Conservation (phyloP, 208 protist species). For the Borovskyia barvae region DNA sequence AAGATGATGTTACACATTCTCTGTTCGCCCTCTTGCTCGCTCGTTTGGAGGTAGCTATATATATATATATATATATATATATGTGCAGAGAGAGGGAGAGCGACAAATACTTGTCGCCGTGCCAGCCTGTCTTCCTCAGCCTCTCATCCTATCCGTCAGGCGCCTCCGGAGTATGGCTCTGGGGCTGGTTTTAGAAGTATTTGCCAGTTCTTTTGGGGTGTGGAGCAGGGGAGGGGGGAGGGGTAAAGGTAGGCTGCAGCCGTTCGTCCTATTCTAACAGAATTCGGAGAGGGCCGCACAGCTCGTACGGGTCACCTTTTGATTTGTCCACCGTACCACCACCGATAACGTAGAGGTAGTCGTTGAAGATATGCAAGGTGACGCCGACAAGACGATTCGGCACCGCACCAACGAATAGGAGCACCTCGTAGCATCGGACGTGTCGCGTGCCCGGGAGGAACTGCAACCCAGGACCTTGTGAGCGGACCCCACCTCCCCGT, state of each 20-base stretch:
- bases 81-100: too few relatives aligned
- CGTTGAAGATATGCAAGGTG: conserved; percentile 39
- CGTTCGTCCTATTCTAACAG: conserved; percentile 19
- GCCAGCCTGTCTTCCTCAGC: too few relatives aligned
- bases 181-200: too few relatives aligned
- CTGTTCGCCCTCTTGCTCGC: too few relatives aligned
- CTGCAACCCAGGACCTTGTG: conserved; percentile 17
- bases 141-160: too few relatives aligned
- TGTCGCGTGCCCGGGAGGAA: conserved; percentile 20
- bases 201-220: too few relatives aligned
- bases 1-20: too few relatives aligned
- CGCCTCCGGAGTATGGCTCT: too few relatives aligned
- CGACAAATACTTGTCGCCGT: too few relatives aligned
- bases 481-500: background rate
- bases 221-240: too few relatives aligned
- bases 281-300: conserved; percentile 25
- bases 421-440: conserved; percentile 36
- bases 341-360: conserved; percentile 58
- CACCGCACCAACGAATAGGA: conserved; percentile 33
- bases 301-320: conserved; percentile 15
- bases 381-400: conserved; percentile 35
- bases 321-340: conserved; percentile 19
- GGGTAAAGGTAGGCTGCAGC: background rate
- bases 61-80: too few relatives aligned
- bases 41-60: too few relatives aligned